Evolutionary conservation across 2,329 filamentous ascomycete species (phyloP), one percentile per base, ranked within the genome.

Genomic region (Xylariomycetidae sp.): DNA sequence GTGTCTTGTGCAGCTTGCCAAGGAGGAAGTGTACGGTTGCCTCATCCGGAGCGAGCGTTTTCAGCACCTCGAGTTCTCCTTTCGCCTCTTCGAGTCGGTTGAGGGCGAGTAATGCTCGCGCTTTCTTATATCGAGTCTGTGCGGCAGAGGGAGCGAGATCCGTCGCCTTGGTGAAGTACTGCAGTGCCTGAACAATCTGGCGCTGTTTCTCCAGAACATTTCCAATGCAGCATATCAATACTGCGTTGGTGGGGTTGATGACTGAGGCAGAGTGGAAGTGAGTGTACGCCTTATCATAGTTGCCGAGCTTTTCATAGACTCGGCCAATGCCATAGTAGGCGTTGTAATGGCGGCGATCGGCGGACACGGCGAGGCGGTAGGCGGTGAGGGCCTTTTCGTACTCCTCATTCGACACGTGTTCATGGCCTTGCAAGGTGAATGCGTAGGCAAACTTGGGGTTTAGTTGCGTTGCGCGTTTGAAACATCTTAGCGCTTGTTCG

Each of bases 21-120:
- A 98, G 77, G 42, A 95, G 67, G 65, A 95, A 98, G 63, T 95
- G 92, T 23, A 98, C 89, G 51, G 89, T 94, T 4, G 90, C 86
- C 59, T 96, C 90, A 53, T 98, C 89, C 0, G 92, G 90, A 5
- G 88, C 89, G 42, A 94, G 71, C 48, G 94, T 86, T 54, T 93
- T 92, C 39, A 98, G 64, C n/a, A 89, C 74, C 58, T 88, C 79
- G 34, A 98, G 68, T 56, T 98, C 92, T 17, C 74, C 72, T 43
- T 93, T 72, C 0, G 92, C 92, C 29, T 79, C 72, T 22, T 84
- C 71, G 28, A 84, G 72, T 59, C 69, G 79, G 45, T 65, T 76
- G 17, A 95, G 68, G 35, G 82, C 82, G 65, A 96, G 79, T 29
- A 96, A 65, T 10, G 85, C 84, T 31, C 89, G 77, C 10, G 92